Conservation (phyloP, 228 moss, liverwort and hornwort genomes). For the Sphagnum fallax region DNA sequence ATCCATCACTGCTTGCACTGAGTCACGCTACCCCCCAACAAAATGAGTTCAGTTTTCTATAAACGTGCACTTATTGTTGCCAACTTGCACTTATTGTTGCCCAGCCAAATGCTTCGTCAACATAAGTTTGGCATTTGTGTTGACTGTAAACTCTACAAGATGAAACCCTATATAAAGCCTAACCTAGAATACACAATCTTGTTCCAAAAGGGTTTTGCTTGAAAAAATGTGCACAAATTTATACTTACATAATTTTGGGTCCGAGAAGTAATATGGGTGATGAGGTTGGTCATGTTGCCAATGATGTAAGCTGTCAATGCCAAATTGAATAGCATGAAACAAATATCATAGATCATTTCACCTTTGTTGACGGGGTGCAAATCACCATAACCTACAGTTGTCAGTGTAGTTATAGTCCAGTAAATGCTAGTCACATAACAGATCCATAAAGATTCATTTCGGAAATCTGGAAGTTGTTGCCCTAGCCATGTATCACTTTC, state of each 20-base stretch:
- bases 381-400: conserved; percentile 91
- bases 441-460: conserved; percentile 31
- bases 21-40: conserved; percentile 53
- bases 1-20: conserved; percentile 68
- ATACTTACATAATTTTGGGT: conserved; percentile 77
- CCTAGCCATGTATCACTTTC: conserved; percentile 68
- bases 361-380: conserved; percentile 79
- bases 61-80: no score
- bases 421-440: conserved; percentile 76
- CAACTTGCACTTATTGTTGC: no score
- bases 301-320: conserved; percentile 85
- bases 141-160: no score
- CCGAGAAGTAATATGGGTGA: conserved; percentile 76
- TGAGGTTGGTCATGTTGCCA: conserved; percentile 96
- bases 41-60: not conserved
- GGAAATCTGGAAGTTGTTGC: conserved; percentile 43
- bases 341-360: conserved; percentile 80
- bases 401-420: conserved; percentile 87
- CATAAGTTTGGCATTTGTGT: no score
- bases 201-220: no score
- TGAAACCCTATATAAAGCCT: no score
- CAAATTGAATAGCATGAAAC: conserved; percentile 81
- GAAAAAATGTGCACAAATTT: no score
- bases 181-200: no score
- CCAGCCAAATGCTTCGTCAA: no score